Base-by-base conservation (phyloP, 192 early-diverging fungal species). In the Linnemannia elongata region DNA sequence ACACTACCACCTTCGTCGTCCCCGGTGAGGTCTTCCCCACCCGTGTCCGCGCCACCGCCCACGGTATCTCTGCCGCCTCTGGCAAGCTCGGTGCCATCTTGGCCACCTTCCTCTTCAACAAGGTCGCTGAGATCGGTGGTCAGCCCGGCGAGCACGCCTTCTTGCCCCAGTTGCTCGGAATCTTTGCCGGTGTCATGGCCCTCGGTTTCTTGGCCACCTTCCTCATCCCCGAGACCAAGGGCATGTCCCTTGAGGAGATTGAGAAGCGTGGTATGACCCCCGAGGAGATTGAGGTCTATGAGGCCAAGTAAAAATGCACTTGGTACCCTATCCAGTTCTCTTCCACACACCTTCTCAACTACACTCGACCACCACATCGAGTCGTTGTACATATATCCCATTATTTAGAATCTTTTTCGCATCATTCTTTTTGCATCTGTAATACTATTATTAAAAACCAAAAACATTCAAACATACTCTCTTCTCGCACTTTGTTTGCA, bases 21-120 rank as follows among this genome's bases (percentile, higher is more conserved):
- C 96, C 96, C 74, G 95, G 89, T 83, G 92, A 93, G 82, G 90
- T 94, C 44, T 95, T 96, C 90, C 96, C 95, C 35, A 95, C 95
- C 15, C 91, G 92, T 60, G 92, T 96, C 42, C 92, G 95, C 72
- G 92, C 96, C 54, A 92, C 94, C 42, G 93, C 93, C 47, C 96
- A 97, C 86, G 96, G 96, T 90, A 93, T 96, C 81, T 94, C 94
- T 75, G 95, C 96, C 60, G 96, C 94, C 52, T 85, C 88, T 74
- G 95, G 96, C 71, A 97, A 96, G 89, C 89, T 92, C 70, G 95
- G 93, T 77, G 95, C 94, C 69, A 95, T 96, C 83, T 63, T 95
- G 74, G 92, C 93, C 54, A 85, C 91, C 22, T 92, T 93, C 80
- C 91, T 90, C n/a, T 93, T 91, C 88, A 91, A 93, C 82, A 82